phyloP scores from a whole-genome alignment of 352 stramenopile species.

The Globisporangium recalcitrans region DNA sequence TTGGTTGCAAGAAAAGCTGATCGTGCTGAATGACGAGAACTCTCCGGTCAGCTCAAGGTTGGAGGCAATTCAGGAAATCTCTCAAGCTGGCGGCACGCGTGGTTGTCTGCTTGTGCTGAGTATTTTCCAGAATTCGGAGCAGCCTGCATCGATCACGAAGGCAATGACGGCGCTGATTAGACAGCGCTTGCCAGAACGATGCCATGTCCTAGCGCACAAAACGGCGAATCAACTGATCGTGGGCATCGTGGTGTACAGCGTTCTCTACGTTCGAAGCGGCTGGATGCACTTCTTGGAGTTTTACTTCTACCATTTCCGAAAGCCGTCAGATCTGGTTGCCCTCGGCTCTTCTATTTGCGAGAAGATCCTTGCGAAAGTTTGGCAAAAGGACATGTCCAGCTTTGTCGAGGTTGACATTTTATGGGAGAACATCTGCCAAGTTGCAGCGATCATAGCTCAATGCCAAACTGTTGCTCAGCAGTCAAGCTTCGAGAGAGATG shows the following conservation, averaged over 20 bases:
- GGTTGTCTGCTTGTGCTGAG: conserved; percentile 58
- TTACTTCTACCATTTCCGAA: conserved; percentile 53
- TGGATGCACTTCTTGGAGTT: conserved; percentile 82
- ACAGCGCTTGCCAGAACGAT: conserved; percentile 42
- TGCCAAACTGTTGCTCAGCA: conserved; percentile 24
- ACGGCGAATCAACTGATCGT: conserved; percentile 58
- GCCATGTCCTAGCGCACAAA: conserved; percentile 33
- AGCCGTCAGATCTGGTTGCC: conserved; percentile 38
- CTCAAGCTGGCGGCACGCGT: conserved; percentile 26
- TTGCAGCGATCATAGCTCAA: conserved; percentile 53
- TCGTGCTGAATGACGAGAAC: conserved; percentile 46
- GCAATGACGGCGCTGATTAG: conserved; percentile 52
- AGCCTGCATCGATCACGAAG: conserved; percentile 33
- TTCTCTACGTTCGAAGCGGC: conserved; percentile 66
- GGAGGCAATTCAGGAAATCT: conserved; percentile 55
- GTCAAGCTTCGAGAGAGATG: conserved; percentile 19
- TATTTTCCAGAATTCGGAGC: conserved; percentile 41
- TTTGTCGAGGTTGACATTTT: conserved; percentile 32
- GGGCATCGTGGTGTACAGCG: conserved; percentile 66
- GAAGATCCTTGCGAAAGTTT: conserved; percentile 27
- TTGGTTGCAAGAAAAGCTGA: conserved; percentile 48
- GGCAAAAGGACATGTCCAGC: conserved; percentile 17
- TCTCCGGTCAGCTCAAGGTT: conserved; percentile 37
- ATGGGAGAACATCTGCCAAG: conserved; percentile 80
- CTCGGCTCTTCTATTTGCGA: conserved; percentile 42